These are phyloP conservation scores for Vinca major DNA, from an alignment of 305 asterid species.

Conservation along the genomic window DNA sequence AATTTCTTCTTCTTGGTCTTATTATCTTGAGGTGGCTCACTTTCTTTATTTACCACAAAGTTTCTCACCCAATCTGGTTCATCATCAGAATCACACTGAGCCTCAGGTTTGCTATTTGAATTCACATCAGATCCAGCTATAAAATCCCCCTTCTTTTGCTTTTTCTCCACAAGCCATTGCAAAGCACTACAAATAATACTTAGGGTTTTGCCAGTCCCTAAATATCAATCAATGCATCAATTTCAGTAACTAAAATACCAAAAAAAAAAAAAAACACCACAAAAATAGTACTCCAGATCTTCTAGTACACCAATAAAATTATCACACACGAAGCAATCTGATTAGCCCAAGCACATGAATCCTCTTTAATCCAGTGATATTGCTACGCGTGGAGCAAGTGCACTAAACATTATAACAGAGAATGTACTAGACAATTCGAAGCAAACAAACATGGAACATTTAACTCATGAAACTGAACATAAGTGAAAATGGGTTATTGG, in stretches of 20 bases:
- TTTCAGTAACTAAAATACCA: background rate
- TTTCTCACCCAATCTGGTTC: constrained; percentile 92
- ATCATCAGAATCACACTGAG: constrained; percentile 37
- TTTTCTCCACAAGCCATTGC: constrained; percentile 85
- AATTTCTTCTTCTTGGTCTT: constrained; percentile 23
- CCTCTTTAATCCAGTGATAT: too few species aligned
- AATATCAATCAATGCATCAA: constrained; percentile 9
- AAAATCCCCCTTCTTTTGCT: constrained; percentile 21
- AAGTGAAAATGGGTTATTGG: background rate
- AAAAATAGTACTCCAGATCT: too few species aligned
- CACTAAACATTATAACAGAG: too few species aligned
- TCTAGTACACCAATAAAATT: too few species aligned
- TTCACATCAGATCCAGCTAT: constrained; percentile 12
- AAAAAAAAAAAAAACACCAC: background rate
- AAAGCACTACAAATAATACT: constrained; percentile 95
- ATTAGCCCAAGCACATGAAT: too few species aligned
- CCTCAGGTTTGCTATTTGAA: constrained; percentile 27
- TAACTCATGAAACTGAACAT: constrained; percentile 1
- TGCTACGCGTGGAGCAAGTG: too few species aligned
- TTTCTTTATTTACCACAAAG: constrained; percentile 44
- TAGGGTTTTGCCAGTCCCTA: constrained; percentile 97
- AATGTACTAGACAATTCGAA: too few species aligned
- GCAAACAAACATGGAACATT: background rate
- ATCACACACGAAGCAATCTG: too few species aligned
- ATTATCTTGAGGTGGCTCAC: constrained; percentile 24